phyloP scores from a whole-genome alignment of 805 yeast genomes.

The Sugiyamaella marilandica region DNA sequence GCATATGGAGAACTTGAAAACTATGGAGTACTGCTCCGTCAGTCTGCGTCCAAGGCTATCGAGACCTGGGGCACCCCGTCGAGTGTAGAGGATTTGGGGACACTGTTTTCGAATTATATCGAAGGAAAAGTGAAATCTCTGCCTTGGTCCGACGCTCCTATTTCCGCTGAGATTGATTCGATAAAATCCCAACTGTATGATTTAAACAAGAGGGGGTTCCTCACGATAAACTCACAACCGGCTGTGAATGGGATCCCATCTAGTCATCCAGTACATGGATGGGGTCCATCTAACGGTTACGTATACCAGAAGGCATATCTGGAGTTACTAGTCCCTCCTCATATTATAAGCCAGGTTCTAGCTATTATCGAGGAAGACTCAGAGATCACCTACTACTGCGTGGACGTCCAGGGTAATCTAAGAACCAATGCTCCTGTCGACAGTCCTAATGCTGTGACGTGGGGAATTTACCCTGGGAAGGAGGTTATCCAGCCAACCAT shows the following conservation, averaged over 20 bases:
- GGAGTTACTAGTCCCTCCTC: conserved; percentile 73
- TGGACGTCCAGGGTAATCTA: conserved; percentile 53
- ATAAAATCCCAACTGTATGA: conserved; percentile 55
- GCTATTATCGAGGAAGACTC: conserved; percentile 41
- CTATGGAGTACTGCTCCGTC: conserved; percentile 76
- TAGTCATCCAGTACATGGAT: conserved; percentile 68
- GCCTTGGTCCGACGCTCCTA: conserved; percentile 95
- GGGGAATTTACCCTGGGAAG: conserved; percentile 97
- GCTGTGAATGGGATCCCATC: conserved; percentile 76
- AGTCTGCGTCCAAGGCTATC: conserved; percentile 64
- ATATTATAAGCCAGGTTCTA: conserved; percentile 44
- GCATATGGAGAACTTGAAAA: conserved; percentile 90
- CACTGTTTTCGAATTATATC: conserved; percentile 63
- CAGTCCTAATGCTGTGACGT: conserved; percentile 90
- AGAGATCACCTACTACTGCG: conserved; percentile 73
- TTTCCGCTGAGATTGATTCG: conserved; percentile 66
- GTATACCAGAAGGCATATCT: conserved; percentile 93
- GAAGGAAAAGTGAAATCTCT: conserved; percentile 65
- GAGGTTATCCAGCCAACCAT: conserved; percentile 94
- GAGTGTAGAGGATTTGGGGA: conserved; percentile 52
- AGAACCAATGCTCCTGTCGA: conserved; percentile 66
- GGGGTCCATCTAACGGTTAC: conserved; percentile 94
- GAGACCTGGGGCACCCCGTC: conserved; percentile 88
- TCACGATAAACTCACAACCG: conserved; percentile 94
- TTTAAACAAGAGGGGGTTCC: conserved; percentile 62